Percentiles rank a stretch among this genome's conserved stretches.
Conservation (phyloP, 495 filamentous ascomycete genomes). For the Annulohypoxylon bovei region DNA sequence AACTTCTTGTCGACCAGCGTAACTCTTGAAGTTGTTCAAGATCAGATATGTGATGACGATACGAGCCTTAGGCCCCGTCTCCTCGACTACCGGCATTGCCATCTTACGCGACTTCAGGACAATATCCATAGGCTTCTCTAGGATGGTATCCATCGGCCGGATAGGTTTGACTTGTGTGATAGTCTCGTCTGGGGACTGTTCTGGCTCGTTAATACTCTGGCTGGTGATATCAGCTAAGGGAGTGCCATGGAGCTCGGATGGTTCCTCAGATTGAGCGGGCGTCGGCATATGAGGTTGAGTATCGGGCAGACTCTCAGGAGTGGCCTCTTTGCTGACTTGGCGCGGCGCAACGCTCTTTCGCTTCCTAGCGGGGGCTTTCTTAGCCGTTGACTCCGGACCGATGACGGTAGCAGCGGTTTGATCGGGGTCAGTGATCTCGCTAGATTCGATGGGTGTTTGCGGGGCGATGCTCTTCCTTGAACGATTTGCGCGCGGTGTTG, state of each 20-base stretch:
- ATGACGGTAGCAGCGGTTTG: conserved; percentile 58
- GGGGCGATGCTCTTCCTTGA: conserved; percentile 49
- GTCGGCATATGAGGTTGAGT: conserved; percentile 60
- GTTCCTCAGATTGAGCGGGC: conserved; percentile 56
- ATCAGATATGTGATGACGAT: conserved; percentile 92
- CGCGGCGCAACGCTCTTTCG: conserved; percentile 73
- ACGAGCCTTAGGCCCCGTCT: conserved; percentile 79
- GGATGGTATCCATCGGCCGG: conserved; percentile 74
- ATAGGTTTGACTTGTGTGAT: conserved; percentile 67
- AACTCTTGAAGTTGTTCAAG: conserved; percentile 97
- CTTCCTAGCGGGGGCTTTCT: conserved; percentile 71
- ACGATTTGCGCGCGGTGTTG: conserved; percentile 54
- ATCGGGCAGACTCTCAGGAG: conserved; percentile 52
- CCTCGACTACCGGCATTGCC: conserved; percentile 70
- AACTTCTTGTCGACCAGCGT: conserved; percentile 93
- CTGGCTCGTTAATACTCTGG: conserved; percentile 67
- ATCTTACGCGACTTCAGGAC: conserved; percentile 85
- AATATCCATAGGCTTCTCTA: conserved; percentile 95
- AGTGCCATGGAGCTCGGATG: conserved; percentile 60
- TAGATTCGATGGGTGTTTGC: conserved; percentile 62
- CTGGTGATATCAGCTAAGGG: conserved; percentile 84
- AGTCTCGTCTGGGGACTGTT: conserved; percentile 50
- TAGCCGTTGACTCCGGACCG: conserved; percentile 70
- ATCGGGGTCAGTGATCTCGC: conserved; percentile 68
- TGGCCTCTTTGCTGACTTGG: conserved; percentile 51